phyloP scores from a whole-genome alignment of 257 asterid genomes.

The Petrea volubilis region DNA sequence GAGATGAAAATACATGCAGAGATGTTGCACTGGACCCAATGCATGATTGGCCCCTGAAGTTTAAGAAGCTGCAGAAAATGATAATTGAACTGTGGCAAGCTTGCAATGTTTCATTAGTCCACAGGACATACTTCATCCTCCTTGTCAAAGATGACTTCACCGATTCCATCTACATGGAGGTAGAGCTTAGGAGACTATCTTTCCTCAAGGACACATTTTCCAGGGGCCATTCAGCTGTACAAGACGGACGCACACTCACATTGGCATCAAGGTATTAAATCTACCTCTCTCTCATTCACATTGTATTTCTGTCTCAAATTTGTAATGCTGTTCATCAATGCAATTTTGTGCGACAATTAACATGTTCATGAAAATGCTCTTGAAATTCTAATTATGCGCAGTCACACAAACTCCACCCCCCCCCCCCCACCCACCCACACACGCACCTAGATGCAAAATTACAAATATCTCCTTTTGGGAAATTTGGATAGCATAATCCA shows the following conservation, averaged over 20 bases:
- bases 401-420: too few relatives aligned
- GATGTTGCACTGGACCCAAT: slow-evolving; percentile 33
- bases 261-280: slow-evolving; percentile 55
- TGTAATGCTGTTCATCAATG: neutral
- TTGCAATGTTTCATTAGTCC: slow-evolving; percentile 69
- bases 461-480: too few relatives aligned
- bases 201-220: slow-evolving; percentile 58
- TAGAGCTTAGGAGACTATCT: slow-evolving; percentile 61
- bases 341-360: neutral
- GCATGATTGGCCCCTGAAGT: slow-evolving; percentile 52
- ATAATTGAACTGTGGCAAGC: slow-evolving; percentile 69
- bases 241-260: slow-evolving; percentile 49
- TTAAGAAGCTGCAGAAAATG: slow-evolving; percentile 54
- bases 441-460: too few relatives aligned
- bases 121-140: slow-evolving; percentile 70
- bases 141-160: slow-evolving; percentile 58
- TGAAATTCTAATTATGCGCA: neutral
- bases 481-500: neutral
- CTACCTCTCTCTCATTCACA: neutral
- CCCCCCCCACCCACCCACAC: too few relatives aligned
- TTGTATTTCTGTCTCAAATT: neutral
- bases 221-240: slow-evolving; percentile 47
- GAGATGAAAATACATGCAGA: slow-evolving; percentile 20
- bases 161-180: slow-evolving; percentile 78
- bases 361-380: neutral